A percentile compares a stretch with the other conserved stretches of the same genome.
Conservation (phyloP, 2,329 filamentous ascomycete species). For the Nemania serpens region DNA sequence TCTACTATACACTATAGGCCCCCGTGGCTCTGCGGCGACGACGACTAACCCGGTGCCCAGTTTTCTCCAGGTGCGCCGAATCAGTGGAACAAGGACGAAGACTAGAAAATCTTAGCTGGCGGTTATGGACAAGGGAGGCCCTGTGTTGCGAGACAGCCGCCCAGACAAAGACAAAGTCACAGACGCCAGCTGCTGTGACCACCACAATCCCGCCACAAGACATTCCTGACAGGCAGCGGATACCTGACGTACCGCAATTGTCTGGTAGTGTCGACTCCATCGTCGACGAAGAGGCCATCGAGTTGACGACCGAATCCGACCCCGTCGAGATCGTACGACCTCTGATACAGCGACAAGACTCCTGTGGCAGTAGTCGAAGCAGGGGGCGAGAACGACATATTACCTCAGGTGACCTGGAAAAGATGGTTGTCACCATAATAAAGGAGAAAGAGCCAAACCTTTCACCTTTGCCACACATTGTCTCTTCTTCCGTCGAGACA, state of each 20-base stretch:
- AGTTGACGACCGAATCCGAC: constrained; percentile 59
- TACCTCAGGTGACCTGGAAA: constrained; percentile 88
- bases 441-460: constrained; percentile 76
- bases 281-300: constrained; percentile 68
- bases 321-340: constrained; percentile 67
- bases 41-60: constrained; percentile 53
- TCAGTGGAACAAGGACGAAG: constrained; percentile 91
- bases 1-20: constrained; percentile 3
- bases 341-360: constrained; percentile 72
- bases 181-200: constrained; percentile 44
- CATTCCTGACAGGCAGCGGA: constrained; percentile 50
- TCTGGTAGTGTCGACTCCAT: constrained; percentile 79
- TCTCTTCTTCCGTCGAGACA: constrained; percentile 45
- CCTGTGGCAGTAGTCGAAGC: constrained; percentile 70
- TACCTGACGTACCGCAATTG: constrained; percentile 68
- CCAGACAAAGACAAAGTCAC: constrained; percentile 55
- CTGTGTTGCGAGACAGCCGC: constrained; percentile 77
- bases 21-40: constrained; percentile 14
- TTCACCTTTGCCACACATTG: constrained; percentile 54
- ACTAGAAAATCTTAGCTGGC: constrained; percentile 94
- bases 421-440: constrained; percentile 92
- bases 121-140: constrained; percentile 91
- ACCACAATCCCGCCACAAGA: constrained; percentile 53
- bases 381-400: constrained; percentile 83
- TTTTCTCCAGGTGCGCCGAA: constrained; percentile 93